Conservation (phyloP, 495 filamentous ascomycete species). For the Xylaria grammica region DNA sequence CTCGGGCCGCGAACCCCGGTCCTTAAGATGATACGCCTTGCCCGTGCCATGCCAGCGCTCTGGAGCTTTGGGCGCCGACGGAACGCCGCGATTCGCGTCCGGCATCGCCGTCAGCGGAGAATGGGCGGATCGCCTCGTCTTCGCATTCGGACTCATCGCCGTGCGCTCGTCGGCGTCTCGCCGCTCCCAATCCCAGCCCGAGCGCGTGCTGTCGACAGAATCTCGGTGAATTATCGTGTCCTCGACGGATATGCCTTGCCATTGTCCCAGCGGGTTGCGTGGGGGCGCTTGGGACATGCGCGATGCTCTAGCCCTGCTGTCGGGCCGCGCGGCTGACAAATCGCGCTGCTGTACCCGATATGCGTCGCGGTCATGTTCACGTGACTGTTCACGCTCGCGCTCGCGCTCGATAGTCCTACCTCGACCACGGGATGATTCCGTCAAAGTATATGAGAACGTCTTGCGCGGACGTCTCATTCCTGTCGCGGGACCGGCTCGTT, state of each 20-base stretch:
- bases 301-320: background rate
- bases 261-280: constrained; percentile 1
- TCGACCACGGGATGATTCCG: background rate
- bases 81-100: constrained; percentile 46
- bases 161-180: background rate
- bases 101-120: constrained; percentile 38
- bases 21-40: constrained; percentile 24
- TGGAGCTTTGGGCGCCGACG: constrained; percentile 40
- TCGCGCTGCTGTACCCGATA: background rate
- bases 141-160: background rate
- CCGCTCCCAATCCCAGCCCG: constrained; percentile 9
- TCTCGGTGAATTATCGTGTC: constrained; percentile 22
- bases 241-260: constrained; percentile 17
- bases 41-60: constrained; percentile 32
- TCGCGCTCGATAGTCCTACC: background rate
- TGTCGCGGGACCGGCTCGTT: background rate
- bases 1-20: constrained; percentile 16
- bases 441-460: constrained; percentile 23
- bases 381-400: background rate
- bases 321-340: background rate
- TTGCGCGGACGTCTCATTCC: constrained; percentile 10
- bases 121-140: background rate
- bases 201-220: constrained; percentile 4
- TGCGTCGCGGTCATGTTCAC: background rate
- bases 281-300: background rate